phyloP scores from a whole-genome alignment of 495 filamentous ascomycete species.

The Entonaema liquescens region DNA sequence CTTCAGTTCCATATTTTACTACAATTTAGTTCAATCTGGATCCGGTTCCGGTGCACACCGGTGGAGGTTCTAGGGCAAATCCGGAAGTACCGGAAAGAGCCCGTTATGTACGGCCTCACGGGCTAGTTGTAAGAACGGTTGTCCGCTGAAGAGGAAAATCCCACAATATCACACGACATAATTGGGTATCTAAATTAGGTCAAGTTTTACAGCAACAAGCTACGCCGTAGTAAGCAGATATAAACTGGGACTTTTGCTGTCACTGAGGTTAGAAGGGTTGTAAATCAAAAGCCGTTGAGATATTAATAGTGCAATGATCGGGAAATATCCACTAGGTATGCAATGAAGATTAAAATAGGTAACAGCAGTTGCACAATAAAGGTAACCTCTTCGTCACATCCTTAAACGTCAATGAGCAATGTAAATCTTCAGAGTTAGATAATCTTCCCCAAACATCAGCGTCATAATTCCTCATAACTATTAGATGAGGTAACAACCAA shows the following conservation, averaged over 20 bases:
- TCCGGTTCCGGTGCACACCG: constrained; percentile 1
- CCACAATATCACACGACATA: background rate
- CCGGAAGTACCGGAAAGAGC: constrained; percentile 30
- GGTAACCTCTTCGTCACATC: background rate
- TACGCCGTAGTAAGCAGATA: background rate
- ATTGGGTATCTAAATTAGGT: background rate
- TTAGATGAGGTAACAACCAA: background rate
- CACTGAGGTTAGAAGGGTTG: background rate
- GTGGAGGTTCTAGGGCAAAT: constrained; percentile 16
- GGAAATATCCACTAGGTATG: background rate
- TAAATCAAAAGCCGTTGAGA: background rate
- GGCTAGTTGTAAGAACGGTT: background rate
- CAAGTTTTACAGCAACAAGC: background rate
- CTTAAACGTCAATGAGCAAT: background rate
- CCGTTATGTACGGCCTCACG: constrained; percentile 14
- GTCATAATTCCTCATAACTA: background rate
- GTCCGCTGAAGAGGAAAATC: background rate
- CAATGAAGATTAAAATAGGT: background rate
- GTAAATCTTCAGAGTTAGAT: background rate
- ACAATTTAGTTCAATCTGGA: background rate
- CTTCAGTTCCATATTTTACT: background rate
- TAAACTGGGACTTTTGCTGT: background rate
- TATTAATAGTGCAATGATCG: background rate
- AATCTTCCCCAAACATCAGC: background rate
- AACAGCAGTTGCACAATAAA: background rate